Base-by-base conservation (phyloP, 1,139 yeast species). In the Suhomyces kunorum region DNA sequence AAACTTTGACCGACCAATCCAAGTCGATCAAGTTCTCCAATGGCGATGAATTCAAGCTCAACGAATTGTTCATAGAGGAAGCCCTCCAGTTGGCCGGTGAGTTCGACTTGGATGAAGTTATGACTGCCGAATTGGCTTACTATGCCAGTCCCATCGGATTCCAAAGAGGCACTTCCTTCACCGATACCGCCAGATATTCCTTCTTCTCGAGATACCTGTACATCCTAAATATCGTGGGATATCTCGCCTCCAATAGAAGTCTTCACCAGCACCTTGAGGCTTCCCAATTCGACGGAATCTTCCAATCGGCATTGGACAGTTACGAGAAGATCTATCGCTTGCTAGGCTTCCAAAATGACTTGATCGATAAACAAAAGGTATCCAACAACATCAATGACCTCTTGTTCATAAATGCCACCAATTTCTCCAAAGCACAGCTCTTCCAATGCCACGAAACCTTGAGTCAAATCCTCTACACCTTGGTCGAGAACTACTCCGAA, bases 181-280 rank as follows among this genome's bases (percentile, higher is more conserved):
- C 75, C 5, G 95, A 87, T 51, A 74, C 82, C 23, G 95, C 92
- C 1, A 74, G 82, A 48, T 77, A 85, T n/a, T 71, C 80, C 6
- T 88, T 77, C 56, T 87, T 81, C 55, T 64, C 79, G 40, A 74
- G 97, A 50, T 74, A 82, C 38, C 84, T 81, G 54, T 84, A 79
- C 50, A 80, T 89, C 15, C 61, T 90, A 35, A 87, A 85, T 51
- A 79, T 87, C 26, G 70, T 83, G 17, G 80, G 87, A 6, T 86
- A 74, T 54, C 63, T 81, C 28, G 60, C 81, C 19, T 45, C 65
- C 2, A 49, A 54, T n/a, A 48, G 54, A 55, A 71, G 57, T 44
- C 58, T 58, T 54, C 62, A 49, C 44, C 52, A 43, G 47, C 53
- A 60, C 34, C 51, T 41, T 23, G 46, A 42, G 5, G 45, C 48